phyloP scores from a whole-genome alignment of 106 monocot genomes.

The Narthecium ossifragum region DNA sequence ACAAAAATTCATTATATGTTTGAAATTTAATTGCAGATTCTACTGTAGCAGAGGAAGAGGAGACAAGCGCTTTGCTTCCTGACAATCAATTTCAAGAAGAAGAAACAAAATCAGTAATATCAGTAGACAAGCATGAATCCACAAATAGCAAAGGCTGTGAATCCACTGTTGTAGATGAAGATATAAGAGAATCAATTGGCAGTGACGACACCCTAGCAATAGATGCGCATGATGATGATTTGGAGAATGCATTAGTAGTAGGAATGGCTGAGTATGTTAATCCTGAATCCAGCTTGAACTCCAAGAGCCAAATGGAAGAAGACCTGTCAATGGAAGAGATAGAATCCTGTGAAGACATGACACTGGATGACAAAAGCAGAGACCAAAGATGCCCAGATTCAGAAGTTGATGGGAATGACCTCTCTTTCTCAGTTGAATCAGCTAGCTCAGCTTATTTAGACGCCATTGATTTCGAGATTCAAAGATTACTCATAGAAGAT shows the following conservation, averaged over 20 bases:
- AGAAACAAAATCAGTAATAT: too few species aligned
- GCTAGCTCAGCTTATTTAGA: conserved; percentile 5
- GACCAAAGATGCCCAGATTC: not conserved
- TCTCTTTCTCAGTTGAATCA: conserved; percentile 1
- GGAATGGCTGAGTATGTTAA: not conserved
- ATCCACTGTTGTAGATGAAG: too few species aligned
- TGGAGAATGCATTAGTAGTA: not conserved
- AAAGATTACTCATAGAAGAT: not conserved
- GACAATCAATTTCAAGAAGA: not conserved
- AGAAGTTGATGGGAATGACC: not conserved
- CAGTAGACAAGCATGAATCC: too few species aligned
- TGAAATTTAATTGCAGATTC: not conserved
- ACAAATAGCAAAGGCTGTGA: too few species aligned
- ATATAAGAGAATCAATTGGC: too few species aligned
- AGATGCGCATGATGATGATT: not conserved
- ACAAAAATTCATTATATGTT: too few species aligned
- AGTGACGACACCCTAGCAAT: conserved; percentile 3
- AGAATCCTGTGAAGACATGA: not conserved
- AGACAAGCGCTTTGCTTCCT: not conserved
- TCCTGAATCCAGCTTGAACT: too few species aligned
- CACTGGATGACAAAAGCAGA: not conserved
- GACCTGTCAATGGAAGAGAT: not conserved
- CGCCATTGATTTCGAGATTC: conserved; percentile 8
- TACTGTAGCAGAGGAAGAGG: not conserved
- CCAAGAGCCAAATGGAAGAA: too few species aligned